These are phyloP conservation scores for Vigna trinervia DNA, from an alignment of 306 rosid genomes.

Conservation along the genomic window DNA sequence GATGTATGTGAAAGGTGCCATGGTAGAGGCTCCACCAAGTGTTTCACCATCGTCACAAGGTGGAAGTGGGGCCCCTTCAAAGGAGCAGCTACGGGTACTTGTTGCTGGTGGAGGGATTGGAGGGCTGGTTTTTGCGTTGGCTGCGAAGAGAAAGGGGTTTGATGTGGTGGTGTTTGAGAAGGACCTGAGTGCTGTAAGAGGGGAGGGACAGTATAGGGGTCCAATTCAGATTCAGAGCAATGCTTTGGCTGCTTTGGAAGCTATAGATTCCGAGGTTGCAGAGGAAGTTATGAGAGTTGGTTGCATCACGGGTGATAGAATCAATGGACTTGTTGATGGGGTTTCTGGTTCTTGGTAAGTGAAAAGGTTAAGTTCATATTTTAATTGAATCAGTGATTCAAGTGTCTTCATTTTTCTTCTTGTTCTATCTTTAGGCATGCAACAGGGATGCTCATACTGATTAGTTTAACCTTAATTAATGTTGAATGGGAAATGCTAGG, in stretches of 20 bases:
- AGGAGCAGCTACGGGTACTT: slow-evolving; percentile 61
- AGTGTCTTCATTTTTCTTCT: background rate
- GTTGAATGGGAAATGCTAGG: background rate
- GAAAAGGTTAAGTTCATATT: background rate
- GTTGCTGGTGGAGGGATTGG: slow-evolving; percentile 95
- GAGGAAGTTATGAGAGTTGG: slow-evolving; percentile 90
- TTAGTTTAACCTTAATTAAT: background rate
- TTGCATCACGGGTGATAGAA: slow-evolving; percentile 93
- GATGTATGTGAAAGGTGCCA: slow-evolving; percentile 49
- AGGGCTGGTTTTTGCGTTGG: slow-evolving; percentile 83
- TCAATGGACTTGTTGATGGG: slow-evolving; percentile 95
- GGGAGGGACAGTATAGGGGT: slow-evolving; percentile 95
- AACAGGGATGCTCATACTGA: background rate
- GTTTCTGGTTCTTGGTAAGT: slow-evolving; percentile 90
- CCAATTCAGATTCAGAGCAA: slow-evolving; percentile 98
- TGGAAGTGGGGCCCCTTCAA: slow-evolving; percentile 32
- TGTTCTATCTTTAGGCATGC: background rate
- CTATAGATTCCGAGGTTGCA: slow-evolving; percentile 90
- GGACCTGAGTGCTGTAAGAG: slow-evolving; percentile 86
- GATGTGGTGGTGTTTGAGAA: slow-evolving; percentile 86
- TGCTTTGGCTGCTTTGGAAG: slow-evolving; percentile 99
- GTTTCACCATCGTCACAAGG: slow-evolving; percentile 19
- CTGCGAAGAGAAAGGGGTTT: slow-evolving; percentile 84
- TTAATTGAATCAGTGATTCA: background rate
- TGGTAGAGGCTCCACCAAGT: slow-evolving; percentile 51